These are phyloP conservation scores for Triticum timopheevii DNA, from an alignment of 176 grass and related monocot species.

Conservation along the genomic window DNA sequence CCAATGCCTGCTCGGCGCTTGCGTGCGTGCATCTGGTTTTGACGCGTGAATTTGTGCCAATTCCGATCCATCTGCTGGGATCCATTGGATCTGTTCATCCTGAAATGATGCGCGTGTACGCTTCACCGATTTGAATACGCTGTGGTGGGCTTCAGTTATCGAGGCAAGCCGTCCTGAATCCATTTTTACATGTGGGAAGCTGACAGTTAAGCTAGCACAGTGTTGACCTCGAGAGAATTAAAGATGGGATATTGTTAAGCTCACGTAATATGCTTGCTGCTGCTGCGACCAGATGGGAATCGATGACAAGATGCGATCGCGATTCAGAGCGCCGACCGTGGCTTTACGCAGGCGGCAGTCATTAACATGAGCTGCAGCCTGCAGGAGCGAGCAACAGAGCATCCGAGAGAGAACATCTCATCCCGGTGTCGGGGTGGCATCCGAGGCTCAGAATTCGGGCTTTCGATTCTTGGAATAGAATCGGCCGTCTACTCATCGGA, in stretches of 20 bases:
- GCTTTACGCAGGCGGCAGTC: neutral
- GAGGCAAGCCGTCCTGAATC: neutral
- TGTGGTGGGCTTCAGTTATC: neutral
- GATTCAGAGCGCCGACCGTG: neutral
- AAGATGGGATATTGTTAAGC: neutral
- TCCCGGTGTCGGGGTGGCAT: no score
- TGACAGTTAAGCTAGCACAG: neutral
- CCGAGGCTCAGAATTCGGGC: no score
- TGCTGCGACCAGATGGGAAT: neutral
- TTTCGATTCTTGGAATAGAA: no score
- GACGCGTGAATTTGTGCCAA: neutral
- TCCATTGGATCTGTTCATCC: neutral
- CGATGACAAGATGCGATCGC: neutral
- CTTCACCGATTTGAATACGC: neutral
- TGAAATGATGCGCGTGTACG: neutral
- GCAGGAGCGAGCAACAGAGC: neutral
- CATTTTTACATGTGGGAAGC: neutral
- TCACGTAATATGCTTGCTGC: neutral
- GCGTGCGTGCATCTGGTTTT: neutral
- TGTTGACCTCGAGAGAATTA: neutral
- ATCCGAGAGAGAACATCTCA: neutral
- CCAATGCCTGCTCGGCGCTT: neutral
- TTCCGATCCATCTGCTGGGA: neutral
- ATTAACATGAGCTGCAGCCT: neutral
- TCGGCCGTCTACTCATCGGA: neutral